A percentile compares a stretch with the other conserved stretches of the same genome.
phyloP scores from a whole-genome alignment of 164 flowering plant genomes.

The Brasenia schreberi region DNA sequence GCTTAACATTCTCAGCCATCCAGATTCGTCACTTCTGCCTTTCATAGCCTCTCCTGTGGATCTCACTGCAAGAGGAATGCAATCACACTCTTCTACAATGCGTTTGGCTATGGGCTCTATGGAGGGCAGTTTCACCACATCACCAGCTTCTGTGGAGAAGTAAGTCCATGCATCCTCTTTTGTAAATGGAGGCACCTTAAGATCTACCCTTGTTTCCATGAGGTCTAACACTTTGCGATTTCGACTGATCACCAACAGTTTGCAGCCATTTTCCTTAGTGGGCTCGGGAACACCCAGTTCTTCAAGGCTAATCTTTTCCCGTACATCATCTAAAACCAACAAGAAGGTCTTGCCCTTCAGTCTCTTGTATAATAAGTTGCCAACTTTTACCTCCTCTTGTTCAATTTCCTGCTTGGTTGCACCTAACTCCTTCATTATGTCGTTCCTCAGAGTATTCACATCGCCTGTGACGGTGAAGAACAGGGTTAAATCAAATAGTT shows the following conservation, averaged over 20 bases:
- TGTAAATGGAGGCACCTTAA: conserved; percentile 5
- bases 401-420: background rate
- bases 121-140: background rate
- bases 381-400: background rate
- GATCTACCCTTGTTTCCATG: conserved; percentile 3
- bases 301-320: conserved; percentile 1
- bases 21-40: background rate
- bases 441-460: conserved; percentile 6
- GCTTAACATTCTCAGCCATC: conserved; percentile 1
- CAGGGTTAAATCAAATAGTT: conserved; percentile 12
- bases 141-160: conserved; percentile 4
- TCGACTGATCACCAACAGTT: conserved; percentile 6
- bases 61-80: conserved; percentile 2
- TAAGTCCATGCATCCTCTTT: conserved; percentile 3
- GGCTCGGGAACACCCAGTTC: conserved; percentile 3
- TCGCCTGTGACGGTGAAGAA: conserved; percentile 6
- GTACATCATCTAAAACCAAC: conserved; percentile 10
- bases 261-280: background rate
- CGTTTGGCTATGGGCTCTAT: conserved; percentile 1
- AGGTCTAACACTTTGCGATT: background rate
- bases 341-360: conserved; percentile 3
- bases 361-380: background rate
- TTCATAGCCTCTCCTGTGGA: conserved; percentile 2
- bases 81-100: conserved; percentile 3
- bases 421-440: background rate